phyloP scores from a whole-genome alignment of 108 stramenopile genomes.

The Nitzschia sp. region DNA sequence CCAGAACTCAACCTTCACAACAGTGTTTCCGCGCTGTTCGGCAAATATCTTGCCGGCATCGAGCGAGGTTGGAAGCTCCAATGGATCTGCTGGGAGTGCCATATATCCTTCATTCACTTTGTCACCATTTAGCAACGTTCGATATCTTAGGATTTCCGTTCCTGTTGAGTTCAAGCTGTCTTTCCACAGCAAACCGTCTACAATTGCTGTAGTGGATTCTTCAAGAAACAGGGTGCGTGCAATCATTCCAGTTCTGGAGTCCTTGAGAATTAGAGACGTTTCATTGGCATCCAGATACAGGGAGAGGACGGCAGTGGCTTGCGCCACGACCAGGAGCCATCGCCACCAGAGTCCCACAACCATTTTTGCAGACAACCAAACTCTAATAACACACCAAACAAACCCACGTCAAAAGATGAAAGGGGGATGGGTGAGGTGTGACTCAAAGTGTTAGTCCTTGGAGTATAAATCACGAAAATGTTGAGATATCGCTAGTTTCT shows the following conservation, averaged over 20 bases:
- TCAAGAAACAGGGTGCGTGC: slow-evolving; percentile 18
- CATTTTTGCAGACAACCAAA: too few species aligned
- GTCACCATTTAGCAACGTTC: slow-evolving; percentile 1
- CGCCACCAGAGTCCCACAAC: too few species aligned
- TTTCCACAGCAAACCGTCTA: slow-evolving; percentile 21
- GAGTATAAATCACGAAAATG: too few species aligned
- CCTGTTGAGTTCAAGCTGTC: not conserved
- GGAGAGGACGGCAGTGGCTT: not conserved
- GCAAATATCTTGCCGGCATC: slow-evolving; percentile 15
- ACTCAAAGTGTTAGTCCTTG: too few species aligned
- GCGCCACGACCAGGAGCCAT: not conserved
- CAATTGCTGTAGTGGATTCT: slow-evolving; percentile 4
- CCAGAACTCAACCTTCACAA: slow-evolving; percentile 17
- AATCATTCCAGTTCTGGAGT: not conserved
- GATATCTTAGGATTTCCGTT: not conserved
- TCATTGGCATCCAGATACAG: not conserved
- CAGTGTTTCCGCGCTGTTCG: not conserved
- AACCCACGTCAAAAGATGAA: not conserved
- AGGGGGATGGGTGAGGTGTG: not conserved
- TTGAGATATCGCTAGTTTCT: too few species aligned
- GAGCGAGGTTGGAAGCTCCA: slow-evolving; percentile 8
- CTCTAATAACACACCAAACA: too few species aligned
- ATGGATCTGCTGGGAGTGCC: slow-evolving; percentile 6
- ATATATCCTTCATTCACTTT: not conserved
- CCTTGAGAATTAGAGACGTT: not conserved